These are phyloP conservation scores for Grosmannia clavigera DNA, from an alignment of 2,329 filamentous ascomycete genomes.

Conservation along the genomic window DNA sequence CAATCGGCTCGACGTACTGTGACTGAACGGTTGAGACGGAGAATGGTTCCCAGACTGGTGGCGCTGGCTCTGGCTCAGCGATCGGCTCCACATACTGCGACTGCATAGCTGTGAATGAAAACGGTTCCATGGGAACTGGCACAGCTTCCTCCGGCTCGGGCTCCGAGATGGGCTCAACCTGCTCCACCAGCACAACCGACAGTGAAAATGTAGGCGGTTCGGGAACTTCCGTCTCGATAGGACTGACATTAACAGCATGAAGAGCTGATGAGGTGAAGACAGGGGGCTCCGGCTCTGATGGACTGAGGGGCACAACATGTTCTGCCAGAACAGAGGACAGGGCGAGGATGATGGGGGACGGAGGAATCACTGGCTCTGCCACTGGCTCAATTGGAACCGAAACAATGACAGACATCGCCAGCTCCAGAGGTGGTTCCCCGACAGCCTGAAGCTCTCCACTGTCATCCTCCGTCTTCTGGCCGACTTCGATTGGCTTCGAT, in stretches of 20 bases:
- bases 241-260: constrained; percentile 6
- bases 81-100: background rate
- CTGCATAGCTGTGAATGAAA: background rate
- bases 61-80: background rate
- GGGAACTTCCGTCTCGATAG: constrained; percentile 7
- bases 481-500: constrained; percentile 7
- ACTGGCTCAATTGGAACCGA: constrained; percentile 7
- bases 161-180: constrained; percentile 9
- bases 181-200: constrained; percentile 31
- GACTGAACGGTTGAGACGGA: background rate
- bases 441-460: constrained; percentile 1
- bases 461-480: background rate
- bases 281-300: constrained; percentile 5
- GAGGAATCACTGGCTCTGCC: constrained; percentile 1
- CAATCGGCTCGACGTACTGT: background rate
- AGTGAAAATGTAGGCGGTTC: constrained; percentile 15
- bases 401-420: constrained; percentile 6
- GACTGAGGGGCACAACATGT: constrained; percentile 1
- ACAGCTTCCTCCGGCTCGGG: background rate
- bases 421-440: background rate
- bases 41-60: background rate
- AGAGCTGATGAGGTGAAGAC: constrained; percentile 7
- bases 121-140: background rate
- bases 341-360: background rate
- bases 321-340: background rate